Conservation (phyloP, 2,329 filamentous ascomycete species). For the Trichoderma brevicompactum region DNA sequence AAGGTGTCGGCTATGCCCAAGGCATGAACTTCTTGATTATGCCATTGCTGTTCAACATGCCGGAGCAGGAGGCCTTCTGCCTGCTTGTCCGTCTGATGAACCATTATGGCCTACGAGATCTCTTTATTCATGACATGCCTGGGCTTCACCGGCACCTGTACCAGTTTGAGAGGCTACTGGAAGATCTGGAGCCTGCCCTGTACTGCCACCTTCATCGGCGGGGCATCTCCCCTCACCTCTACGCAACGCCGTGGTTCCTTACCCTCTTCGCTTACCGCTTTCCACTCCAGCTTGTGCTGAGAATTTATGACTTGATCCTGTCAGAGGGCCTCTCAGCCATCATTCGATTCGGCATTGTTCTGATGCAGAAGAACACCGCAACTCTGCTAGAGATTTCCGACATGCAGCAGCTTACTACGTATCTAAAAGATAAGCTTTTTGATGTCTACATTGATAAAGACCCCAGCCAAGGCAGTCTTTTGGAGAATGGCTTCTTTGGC, state of each 20-base stretch:
- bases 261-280: conserved; percentile 99
- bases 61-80: conserved; percentile 95
- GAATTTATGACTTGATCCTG: conserved; percentile 94
- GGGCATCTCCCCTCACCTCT: conserved; percentile 87
- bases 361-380: conserved; percentile 92
- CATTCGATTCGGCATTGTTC: conserved; percentile 88
- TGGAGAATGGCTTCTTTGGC: conserved; percentile 97
- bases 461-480: conserved; percentile 87
- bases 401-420: conserved; percentile 85
- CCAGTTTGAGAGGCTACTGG: conserved; percentile 90
- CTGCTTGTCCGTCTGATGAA: conserved; percentile 94
- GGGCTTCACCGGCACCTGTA: conserved; percentile 92
- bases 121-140: conserved; percentile 96
- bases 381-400: conserved; percentile 83
- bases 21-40: conserved; percentile 99
- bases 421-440: conserved; percentile 91
- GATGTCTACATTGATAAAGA: conserved; percentile 96
- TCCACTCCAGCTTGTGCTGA: conserved; percentile 90
- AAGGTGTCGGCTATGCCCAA: conserved; percentile 93
- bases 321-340: conserved; percentile 93
- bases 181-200: conserved; percentile 90
- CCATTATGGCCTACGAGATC: conserved; percentile 87
- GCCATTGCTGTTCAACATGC: conserved; percentile 97
- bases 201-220: conserved; percentile 92
- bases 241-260: conserved; percentile 98